phyloP scores from a whole-genome alignment of 331 rosid species.

The Malus hybrid region DNA sequence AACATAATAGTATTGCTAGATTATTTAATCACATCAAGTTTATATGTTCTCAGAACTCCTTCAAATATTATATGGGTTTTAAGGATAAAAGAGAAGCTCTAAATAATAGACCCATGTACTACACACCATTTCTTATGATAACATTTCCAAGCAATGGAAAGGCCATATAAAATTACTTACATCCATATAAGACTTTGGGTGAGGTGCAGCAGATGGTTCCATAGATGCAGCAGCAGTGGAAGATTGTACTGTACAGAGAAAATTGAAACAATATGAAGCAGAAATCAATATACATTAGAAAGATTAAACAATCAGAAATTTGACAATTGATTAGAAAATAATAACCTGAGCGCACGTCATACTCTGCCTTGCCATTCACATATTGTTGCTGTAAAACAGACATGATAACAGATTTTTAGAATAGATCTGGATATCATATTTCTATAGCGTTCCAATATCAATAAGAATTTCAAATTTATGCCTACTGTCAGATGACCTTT shows the following conservation, averaged over 20 bases:
- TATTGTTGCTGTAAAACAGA: conserved; percentile 50
- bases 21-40: neutral
- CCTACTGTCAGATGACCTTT: conserved; percentile 48
- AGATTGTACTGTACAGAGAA: conserved; percentile 56
- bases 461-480: conserved; percentile 2
- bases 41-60: neutral
- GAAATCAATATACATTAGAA: conserved; percentile 2
- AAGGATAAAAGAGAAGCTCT: neutral
- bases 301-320: neutral
- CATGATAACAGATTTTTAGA: neutral
- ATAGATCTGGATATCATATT: conserved; percentile 12
- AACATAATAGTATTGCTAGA: neutral
- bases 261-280: conserved; percentile 1
- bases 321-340: conserved; percentile 10
- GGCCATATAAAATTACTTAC: conserved; percentile 33
- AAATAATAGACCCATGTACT: neutral
- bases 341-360: conserved; percentile 62
- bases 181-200: conserved; percentile 84
- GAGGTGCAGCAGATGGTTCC: conserved; percentile 56
- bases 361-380: conserved; percentile 58
- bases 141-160: neutral
- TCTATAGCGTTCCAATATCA: conserved; percentile 8
- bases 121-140: neutral
- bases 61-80: neutral
- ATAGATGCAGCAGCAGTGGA: conserved; percentile 60